Base-by-base conservation (phyloP, 2,329 filamentous ascomycete genomes). In the Chaetomium strumarium region DNA sequence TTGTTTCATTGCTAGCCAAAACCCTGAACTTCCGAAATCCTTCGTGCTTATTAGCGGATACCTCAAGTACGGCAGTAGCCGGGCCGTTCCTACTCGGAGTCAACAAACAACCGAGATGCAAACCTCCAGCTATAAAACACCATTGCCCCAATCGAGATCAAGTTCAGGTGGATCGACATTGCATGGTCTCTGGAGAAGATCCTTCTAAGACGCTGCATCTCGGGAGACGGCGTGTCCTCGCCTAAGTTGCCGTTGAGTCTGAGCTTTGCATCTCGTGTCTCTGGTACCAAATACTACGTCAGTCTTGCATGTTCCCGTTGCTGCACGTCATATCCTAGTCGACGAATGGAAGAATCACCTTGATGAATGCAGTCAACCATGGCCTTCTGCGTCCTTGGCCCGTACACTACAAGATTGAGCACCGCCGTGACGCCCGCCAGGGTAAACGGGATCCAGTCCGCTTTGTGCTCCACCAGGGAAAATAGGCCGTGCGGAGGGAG, bases 111-210 rank as follows among this genome's bases (percentile, higher is more conserved):
- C 40, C 51, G 57, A 9, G 54, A 62, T 0, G 60, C 65, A 48
- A 70, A 34, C 31, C 59, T 62, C 45, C 60, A 60, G 17, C 67
- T 64, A 53, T 67, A 68, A 56, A 60, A 62, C 7, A 69, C 9
- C 58, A 64, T 62, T 1, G 64, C 62, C 3, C 59, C 63, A 3
- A 73, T 62, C 0, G 66, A 63, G 12, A 72, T 55, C 24, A 73
- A 53, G 47, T 74, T 74, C 9, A 73, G 52, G 34, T 74, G 70
- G 46, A 73, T 72, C 48, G 67, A 69, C 68, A 72, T 73, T 16
- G 71, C 70, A 50, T 73, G 71, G 7, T 62, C 64, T 1, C 59
- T 62, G 0, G 60, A 64, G 31, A 73, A 74, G 1, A 53, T 54
- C 53, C 57, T 68, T 14, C 66, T 69, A 1, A 65, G 47, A 3